Evolutionary conservation across 1,139 yeast species (phyloP).

Genomic region (Saccharomyces hybrid): DNA sequence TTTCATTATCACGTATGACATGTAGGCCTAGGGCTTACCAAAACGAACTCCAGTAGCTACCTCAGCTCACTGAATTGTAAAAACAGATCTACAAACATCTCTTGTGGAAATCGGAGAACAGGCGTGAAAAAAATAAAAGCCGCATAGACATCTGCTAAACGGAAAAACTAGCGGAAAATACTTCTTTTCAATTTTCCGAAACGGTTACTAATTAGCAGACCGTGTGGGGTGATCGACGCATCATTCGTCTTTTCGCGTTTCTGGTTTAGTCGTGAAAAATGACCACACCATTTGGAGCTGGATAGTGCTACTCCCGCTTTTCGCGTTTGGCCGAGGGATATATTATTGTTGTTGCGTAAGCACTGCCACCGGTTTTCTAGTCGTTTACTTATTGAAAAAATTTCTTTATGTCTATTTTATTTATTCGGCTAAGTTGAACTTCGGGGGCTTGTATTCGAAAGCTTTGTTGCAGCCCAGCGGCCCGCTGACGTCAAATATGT

Average conservation of each 20-base stretch:
- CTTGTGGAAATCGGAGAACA: background rate
- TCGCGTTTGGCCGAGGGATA: background rate
- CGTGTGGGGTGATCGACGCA: background rate
- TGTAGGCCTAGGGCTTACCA: too few relatives aligned
- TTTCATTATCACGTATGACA: too few relatives aligned
- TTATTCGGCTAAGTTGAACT: background rate
- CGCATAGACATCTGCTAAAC: background rate
- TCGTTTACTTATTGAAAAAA: background rate
- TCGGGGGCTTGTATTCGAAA: slow-evolving; percentile 9
- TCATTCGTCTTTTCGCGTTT: background rate
- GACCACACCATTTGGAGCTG: too few relatives aligned
- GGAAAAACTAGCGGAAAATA: background rate
- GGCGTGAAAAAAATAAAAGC: background rate
- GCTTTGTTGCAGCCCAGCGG: slow-evolving; percentile 59
- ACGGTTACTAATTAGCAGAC: background rate
- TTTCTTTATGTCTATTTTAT: background rate
- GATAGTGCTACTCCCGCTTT: too few relatives aligned
- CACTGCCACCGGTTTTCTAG: background rate
- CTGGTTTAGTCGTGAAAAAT: too few relatives aligned
- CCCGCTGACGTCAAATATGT: slow-evolving; percentile 51
- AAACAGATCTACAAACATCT: background rate
- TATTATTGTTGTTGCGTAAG: background rate
- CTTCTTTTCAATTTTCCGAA: background rate
- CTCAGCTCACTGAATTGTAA: too few relatives aligned
- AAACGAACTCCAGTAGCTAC: too few relatives aligned